phyloP scores from a whole-genome alignment of 805 yeast genomes.

The Middelhovenomyces tepae region DNA sequence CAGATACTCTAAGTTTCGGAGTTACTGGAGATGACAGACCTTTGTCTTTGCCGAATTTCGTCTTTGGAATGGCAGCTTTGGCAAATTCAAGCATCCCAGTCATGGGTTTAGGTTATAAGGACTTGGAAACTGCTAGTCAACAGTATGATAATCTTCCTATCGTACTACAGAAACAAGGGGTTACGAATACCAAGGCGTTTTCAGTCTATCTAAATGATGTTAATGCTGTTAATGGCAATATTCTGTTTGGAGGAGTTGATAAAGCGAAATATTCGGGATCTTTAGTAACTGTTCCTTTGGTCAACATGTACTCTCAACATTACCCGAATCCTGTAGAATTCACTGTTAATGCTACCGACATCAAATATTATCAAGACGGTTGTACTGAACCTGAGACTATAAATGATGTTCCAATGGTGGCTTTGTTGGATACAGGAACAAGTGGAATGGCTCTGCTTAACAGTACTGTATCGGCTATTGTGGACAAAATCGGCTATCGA shows the following conservation, averaged over 20 bases:
- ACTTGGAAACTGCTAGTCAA: too few relatives aligned
- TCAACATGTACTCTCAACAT: conserved; percentile 3
- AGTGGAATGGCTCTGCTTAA: too few relatives aligned
- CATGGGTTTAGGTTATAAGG: too few relatives aligned
- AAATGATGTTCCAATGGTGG: too few relatives aligned
- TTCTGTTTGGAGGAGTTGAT: conserved; percentile 67
- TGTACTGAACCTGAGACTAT: too few relatives aligned
- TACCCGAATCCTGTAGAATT: conserved; percentile 8
- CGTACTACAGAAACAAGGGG: conserved; percentile 32
- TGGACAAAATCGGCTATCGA: too few relatives aligned
- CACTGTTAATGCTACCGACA: conserved; percentile 3
- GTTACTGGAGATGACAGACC: neutral
- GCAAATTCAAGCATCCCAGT: too few relatives aligned
- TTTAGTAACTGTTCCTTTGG: conserved; percentile 15
- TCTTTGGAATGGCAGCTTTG: conserved; percentile 41
- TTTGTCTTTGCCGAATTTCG: conserved; percentile 26
- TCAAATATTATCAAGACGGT: too few relatives aligned
- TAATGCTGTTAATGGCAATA: conserved; percentile 33
- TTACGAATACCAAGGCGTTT: conserved; percentile 35
- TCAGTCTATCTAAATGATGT: conserved; percentile 41
- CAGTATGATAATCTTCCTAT: conserved; percentile 26
- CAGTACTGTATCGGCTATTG: too few relatives aligned
- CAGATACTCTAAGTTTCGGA: conserved; percentile 17
- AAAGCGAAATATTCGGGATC: conserved; percentile 48
- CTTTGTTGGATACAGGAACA: conserved; percentile 16